These are phyloP conservation scores for Calcarisporium arbuscula DNA, from an alignment of 2,329 filamentous ascomycete species.

Conservation along the genomic window DNA sequence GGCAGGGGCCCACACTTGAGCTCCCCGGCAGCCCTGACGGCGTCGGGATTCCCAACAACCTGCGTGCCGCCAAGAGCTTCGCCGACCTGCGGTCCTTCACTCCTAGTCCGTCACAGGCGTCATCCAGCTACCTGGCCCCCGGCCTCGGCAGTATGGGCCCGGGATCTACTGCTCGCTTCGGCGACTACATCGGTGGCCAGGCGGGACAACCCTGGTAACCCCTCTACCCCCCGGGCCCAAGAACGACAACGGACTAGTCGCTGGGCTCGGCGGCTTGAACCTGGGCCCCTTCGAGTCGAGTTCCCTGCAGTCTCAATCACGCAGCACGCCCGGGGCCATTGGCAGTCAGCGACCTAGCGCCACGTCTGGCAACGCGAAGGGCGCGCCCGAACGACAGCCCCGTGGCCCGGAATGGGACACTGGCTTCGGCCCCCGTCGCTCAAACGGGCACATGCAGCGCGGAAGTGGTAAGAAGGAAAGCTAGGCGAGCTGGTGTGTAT, in stretches of 20 bases:
- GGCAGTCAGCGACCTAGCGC: slow-evolving; percentile 57
- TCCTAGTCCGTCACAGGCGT: slow-evolving; percentile 79
- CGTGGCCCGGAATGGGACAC: slow-evolving; percentile 58
- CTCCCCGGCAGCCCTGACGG: slow-evolving; percentile 73
- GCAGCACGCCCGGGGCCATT: slow-evolving; percentile 54
- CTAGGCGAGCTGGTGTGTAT: not conserved
- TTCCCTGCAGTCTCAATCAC: slow-evolving; percentile 26
- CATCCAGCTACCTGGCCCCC: slow-evolving; percentile 64
- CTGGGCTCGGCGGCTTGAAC: slow-evolving; percentile 43
- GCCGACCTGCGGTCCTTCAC: slow-evolving; percentile 93
- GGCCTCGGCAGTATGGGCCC: slow-evolving; percentile 48
- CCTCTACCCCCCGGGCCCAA: slow-evolving; percentile 32
- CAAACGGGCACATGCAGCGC: slow-evolving; percentile 56
- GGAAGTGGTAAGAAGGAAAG: slow-evolving; percentile 48
- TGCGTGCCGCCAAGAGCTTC: slow-evolving; percentile 93
- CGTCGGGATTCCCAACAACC: slow-evolving; percentile 62
- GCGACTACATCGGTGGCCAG: slow-evolving; percentile 34
- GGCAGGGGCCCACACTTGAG: slow-evolving; percentile 80
- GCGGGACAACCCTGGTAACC: slow-evolving; percentile 25
- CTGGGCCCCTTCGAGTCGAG: slow-evolving; percentile 45
- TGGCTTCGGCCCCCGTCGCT: slow-evolving; percentile 49
- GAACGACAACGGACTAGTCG: slow-evolving; percentile 36
- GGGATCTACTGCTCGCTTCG: slow-evolving; percentile 33
- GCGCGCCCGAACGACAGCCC: slow-evolving; percentile 56
- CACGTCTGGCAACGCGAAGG: slow-evolving; percentile 35